phyloP scores from a whole-genome alignment of 768 basidiomycete species.

The Trametes sanguinea region DNA sequence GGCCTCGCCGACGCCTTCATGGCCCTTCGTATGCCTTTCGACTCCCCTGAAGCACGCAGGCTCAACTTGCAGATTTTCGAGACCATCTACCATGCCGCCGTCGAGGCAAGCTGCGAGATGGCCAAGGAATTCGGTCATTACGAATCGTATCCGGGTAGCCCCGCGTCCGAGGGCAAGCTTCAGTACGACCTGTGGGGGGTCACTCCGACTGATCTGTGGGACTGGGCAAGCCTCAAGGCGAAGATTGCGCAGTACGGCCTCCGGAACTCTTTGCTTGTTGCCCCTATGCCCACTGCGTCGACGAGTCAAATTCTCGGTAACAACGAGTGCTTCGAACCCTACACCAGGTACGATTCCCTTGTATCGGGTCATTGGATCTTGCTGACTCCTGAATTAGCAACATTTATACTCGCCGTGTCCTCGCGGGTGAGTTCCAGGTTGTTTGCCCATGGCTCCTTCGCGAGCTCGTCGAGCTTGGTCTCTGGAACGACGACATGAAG shows the following conservation, averaged over 20 bases:
- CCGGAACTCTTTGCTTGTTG: constrained; percentile 85
- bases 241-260: constrained; percentile 81
- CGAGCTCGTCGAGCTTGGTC: constrained; percentile 90
- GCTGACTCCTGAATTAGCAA: constrained; percentile 54
- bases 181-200: constrained; percentile 97
- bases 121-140: constrained; percentile 81
- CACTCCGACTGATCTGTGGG: constrained; percentile 86
- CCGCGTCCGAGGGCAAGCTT: constrained; percentile 83
- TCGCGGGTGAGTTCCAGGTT: constrained; percentile 99
- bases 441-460: constrained; percentile 99
- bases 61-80: constrained; percentile 97
- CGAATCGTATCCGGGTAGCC: constrained; percentile 87
- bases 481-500: constrained; percentile 99
- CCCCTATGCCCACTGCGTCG: constrained; percentile 99
- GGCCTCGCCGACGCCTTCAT: constrained; percentile 98
- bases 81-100: constrained; percentile 95
- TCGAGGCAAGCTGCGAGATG: constrained; percentile 89
- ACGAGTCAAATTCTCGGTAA: constrained; percentile 97
- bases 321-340: constrained; percentile 99
- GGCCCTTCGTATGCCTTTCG: constrained; percentile 95
- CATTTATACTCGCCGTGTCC: constrained; percentile 97
- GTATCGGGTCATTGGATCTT: neutral
- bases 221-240: constrained; percentile 87
- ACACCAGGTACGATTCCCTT: constrained; percentile 67
- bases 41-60: constrained; percentile 79